These are phyloP conservation scores for Saccharomyces pastorianus DNA, from an alignment of 1,139 yeast species.

Conservation along the genomic window DNA sequence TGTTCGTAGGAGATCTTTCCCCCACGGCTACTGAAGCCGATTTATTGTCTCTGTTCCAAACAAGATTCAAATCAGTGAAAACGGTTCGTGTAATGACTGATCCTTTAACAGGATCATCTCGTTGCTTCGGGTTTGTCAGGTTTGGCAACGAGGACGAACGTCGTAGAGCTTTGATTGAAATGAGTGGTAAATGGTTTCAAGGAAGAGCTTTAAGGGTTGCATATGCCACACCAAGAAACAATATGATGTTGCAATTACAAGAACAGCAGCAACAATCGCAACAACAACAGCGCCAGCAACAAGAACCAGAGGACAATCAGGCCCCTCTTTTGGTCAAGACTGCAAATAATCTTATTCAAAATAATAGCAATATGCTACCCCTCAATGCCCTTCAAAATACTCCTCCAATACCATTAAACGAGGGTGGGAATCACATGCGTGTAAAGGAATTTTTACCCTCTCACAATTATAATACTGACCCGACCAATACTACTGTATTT, in stretches of 20 bases:
- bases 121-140: conserved; percentile 88
- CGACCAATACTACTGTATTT: conserved; percentile 86
- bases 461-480: conserved; percentile 42
- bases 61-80: conserved; percentile 64
- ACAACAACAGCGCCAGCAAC: conserved; percentile 1
- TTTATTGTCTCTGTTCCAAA: conserved; percentile 60
- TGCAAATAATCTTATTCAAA: conserved; percentile 12
- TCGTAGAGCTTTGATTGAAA: conserved; percentile 64
- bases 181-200: conserved; percentile 73
- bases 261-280: conserved; percentile 11
- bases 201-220: conserved; percentile 77
- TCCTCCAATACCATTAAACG: not conserved
- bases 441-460: not conserved
- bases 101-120: conserved; percentile 61
- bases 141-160: conserved; percentile 66
- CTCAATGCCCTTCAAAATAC: not conserved
- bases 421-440: not conserved
- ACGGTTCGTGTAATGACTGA: conserved; percentile 86
- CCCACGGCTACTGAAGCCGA: conserved; percentile 75
- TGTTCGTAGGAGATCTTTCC: conserved; percentile 84
- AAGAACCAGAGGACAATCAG: conserved; percentile 5
- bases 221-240: conserved; percentile 58
- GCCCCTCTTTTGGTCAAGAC: conserved; percentile 11
- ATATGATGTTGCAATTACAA: conserved; percentile 15
- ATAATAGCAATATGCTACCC: not conserved